Base-by-base conservation (phyloP, 2,329 filamentous ascomycete species). In the Apiospora pterosperma region DNA sequence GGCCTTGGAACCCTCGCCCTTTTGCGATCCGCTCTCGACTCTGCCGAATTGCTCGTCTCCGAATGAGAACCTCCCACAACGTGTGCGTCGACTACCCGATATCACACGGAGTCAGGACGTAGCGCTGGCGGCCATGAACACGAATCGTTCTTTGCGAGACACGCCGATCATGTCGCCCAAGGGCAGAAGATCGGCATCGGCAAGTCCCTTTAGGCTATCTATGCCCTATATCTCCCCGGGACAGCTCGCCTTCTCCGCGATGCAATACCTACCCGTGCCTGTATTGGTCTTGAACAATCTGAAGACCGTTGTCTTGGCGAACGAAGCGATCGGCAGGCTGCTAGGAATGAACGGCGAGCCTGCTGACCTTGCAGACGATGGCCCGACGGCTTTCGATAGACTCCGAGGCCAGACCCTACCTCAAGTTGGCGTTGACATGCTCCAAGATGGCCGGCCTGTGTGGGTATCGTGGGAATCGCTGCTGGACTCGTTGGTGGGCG, bases 261-360 rank as follows among this genome's bases (percentile, higher is more conserved):
- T 94, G 76, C 90, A 92, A 71, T 92, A 91, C 72, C 80, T 94
- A 5, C 92, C 91, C 0, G 86, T 92, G 59, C 91, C 91, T 0
- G 75, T 92, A 5, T 75, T 93, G 39, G 87, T 94, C 1, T 78
- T 94, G 39, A 89, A 89, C 61, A 86, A 83, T 39, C 72, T 85
- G 36, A 93, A 93, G 76, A 91, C 88, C 0, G 84, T 93, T 3
- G 83, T 91, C 1, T 76, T 93, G 44, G 91, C 90, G 36, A 94
- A 94, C 70, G 89, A 93, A 69, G 88, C 91, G 23, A 90, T 93
- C 85, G 90, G 88, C 1, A 83, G 87, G 63, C 77, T 94, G 70
- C 77, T 94, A 25, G 89, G 87, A 4, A 80, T 91, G 60, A 80
- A 86, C 31, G 68, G 73, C 3, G 79, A 81, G 19, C 76, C 80